phyloP scores from a whole-genome alignment of 2,329 filamentous ascomycete genomes.

The Ampelomyces quisqualis region DNA sequence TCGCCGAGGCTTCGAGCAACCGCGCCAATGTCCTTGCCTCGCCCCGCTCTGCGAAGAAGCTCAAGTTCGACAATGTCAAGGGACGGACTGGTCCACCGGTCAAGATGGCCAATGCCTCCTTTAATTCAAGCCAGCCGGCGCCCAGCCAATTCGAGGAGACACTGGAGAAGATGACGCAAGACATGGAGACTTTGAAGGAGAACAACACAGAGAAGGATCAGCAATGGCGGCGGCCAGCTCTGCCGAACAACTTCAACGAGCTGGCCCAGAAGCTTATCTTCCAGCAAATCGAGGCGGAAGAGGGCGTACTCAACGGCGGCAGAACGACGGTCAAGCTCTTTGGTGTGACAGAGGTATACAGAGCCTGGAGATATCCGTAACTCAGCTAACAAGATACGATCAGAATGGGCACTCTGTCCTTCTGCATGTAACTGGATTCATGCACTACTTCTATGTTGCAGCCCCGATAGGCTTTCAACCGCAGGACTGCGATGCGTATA shows the following conservation, averaged over 20 bases:
- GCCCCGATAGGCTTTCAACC: conserved; percentile 80
- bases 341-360: conserved; percentile 74
- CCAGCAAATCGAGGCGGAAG: conserved; percentile 93
- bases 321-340: conserved; percentile 84
- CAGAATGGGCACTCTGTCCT: conserved; percentile 83
- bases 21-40: conserved; percentile 48
- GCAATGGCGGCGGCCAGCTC: conserved; percentile 72
- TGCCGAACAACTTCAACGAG: conserved; percentile 61
- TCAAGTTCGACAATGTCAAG: conserved; percentile 69
- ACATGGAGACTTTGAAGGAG: conserved; percentile 81
- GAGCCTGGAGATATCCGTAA: not conserved
- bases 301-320: conserved; percentile 77
- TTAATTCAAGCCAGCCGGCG: conserved; percentile 67
- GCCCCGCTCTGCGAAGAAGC: conserved; percentile 69
- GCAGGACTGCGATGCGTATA: conserved; percentile 76
- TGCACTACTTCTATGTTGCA: conserved; percentile 92
- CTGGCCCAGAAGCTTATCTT: conserved; percentile 74
- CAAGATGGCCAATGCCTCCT: conserved; percentile 60
- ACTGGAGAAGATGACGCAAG: conserved; percentile 92
- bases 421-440: conserved; percentile 91
- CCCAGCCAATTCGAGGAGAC: conserved; percentile 96
- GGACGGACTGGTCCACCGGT: conserved; percentile 63
- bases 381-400: conserved; percentile 12
- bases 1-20: conserved; percentile 50
- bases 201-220: conserved; percentile 92